Base-by-base conservation (phyloP, 1,284 basidiomycete genomes). In the Trametes hirsuta region DNA sequence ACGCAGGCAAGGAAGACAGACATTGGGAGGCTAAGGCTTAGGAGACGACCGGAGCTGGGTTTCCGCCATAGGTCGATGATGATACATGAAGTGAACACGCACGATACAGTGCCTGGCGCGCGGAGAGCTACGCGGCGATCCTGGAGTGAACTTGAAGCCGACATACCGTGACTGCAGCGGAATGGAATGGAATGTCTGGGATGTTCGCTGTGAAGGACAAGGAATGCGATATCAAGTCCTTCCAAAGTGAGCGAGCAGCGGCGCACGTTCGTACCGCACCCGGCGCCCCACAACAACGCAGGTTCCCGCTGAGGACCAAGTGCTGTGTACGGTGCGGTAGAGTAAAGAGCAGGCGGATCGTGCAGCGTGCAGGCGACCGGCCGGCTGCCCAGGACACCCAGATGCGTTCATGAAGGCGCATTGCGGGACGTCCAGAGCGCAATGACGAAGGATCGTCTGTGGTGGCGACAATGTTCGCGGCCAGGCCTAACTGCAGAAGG, bases 251-350 rank as follows among this genome's bases (percentile, higher is more conserved):
- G 22, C 44, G 56, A 58, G 49, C 44, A 52, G 53, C 39, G 53
- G 25, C 61, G 64, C 56, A 61, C 63, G 63, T 65, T 65, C 60
- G 63, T 49, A 52, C 18, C 5, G 21, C 5, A 14, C n/a, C 14
- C 39, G n/a, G 4, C 39, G 30, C 49, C 39, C 49, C 41, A 25
- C 49, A 21, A 39, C 55, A n/a, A 55, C 42, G 25, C 46, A 47
- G 11, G 9, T 30, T 11, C 45, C 47, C 34, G 34, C 2, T 48
- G 30, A 47, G 45, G 25, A 30, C 3, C 18, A 40, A 21, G 4
- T 37, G 10, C 47, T 25, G 10, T 37, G 34, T 39, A 40, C 41
- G 41, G 55, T 42, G 48, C 44, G 24, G 37, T 49, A 21, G 36
- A 25, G 42, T 46, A 57, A 15, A 42, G 25, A 14, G 18, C 25